Evolutionary conservation across 345 rosid genomes (phyloP), one percentile per base, ranked within the genome.

Genomic region (Hypericum perforatum): DNA sequence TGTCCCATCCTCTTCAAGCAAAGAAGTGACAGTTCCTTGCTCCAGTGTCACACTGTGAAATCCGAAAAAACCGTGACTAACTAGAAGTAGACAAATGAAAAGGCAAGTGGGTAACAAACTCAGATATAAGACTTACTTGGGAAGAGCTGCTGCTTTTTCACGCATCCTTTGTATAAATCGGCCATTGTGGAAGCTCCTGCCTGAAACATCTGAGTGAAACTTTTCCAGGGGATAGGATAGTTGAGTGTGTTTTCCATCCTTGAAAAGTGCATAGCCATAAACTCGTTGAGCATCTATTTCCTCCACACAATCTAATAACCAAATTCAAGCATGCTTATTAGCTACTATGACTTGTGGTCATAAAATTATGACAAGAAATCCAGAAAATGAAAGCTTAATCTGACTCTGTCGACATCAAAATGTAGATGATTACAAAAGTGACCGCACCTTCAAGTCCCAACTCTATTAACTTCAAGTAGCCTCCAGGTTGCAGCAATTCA

Each of bases 1-100:
- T 36, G 77, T 67, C 37, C 95, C 83, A 4, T 81, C 73, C 56
- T 76, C 86, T 61, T 86, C 84, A 13, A 77, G 65, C 54, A 83
- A 79, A 46, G 92, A 81, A 57, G 76, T 66, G 52, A 81, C 92
- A 3, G 84, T 70, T 63, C 95, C 95, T 79, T 86, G 89, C 54
- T 79, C 89, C 64, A 86, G 54, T 51, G 48, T 62, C 32, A 86
- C 86, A 70, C 95, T 86, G 58, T 13, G 45, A 29, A 38, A 43
- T 14, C 8, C 7, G 16, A n/a, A 15, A n/a, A 38, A 41, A 52
- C 9, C 2, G 36, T 16, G 14, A 10, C 29, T 40, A 5, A 7
- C 8, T 6, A 49, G 6, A 36, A 7, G 4, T 13, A 46, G 14
- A 16, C 8, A 22, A 6, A 13, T 14, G 50, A 46, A 32, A 14